Evolutionary conservation across 2,329 filamentous ascomycete species (phyloP).

Genomic region (Fusarium sp.): DNA sequence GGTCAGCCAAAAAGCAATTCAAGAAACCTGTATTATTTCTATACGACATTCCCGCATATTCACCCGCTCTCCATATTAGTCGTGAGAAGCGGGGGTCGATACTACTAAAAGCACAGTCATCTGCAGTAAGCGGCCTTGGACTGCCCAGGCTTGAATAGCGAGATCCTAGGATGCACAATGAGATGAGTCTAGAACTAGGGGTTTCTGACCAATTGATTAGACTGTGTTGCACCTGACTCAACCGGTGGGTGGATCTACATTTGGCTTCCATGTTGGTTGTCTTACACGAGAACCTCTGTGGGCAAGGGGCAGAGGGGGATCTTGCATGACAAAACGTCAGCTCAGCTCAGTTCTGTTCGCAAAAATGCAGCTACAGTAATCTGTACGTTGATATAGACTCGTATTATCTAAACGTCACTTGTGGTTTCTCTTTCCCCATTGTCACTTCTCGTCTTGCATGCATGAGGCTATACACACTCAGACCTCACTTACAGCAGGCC

Average conservation of each 20-base stretch:
- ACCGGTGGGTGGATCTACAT: conserved; percentile 18
- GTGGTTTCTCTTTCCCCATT: neutral
- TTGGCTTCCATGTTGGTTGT: conserved; percentile 11
- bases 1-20: conserved; percentile 1
- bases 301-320: conserved; percentile 9
- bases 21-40: neutral
- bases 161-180: too few species aligned
- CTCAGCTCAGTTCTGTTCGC: neutral
- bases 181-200: neutral
- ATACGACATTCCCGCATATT: neutral
- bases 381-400: conserved; percentile 5
- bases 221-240: conserved; percentile 8
- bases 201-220: conserved; percentile 20
- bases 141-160: too few species aligned
- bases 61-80: neutral
- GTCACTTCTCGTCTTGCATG: neutral
- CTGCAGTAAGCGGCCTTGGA: too few species aligned
- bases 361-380: conserved; percentile 14
- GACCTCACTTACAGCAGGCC: neutral
- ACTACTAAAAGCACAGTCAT: conserved; percentile 28
- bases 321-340: conserved; percentile 21
- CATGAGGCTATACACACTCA: neutral
- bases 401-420: neutral
- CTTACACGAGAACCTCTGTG: conserved; percentile 39
- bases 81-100: too few species aligned